Conservation (phyloP, 805 yeast species). For the Candida sakaeoensis region DNA sequence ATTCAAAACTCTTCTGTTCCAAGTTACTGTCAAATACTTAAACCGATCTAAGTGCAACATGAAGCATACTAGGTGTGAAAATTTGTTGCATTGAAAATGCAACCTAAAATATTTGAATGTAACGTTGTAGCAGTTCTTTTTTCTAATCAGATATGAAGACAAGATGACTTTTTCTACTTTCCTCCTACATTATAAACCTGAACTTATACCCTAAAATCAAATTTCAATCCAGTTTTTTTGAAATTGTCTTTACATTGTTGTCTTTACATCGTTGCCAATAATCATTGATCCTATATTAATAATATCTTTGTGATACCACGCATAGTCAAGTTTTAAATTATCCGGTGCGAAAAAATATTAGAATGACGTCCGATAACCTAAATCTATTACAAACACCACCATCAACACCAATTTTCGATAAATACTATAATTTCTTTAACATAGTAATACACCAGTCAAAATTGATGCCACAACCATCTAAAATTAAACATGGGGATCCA, state of each 20-base stretch:
- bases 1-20: too few relatives aligned
- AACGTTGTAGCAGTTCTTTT: not conserved
- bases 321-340: not conserved
- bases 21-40: too few relatives aligned
- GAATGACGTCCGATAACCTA: not conserved
- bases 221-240: too few relatives aligned
- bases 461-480: conserved; percentile 36
- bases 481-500: conserved; percentile 27
- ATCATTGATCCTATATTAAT: not conserved
- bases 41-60: too few relatives aligned
- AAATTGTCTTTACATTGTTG: too few relatives aligned
- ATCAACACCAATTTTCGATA: conserved; percentile 8
- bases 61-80: too few relatives aligned
- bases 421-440: conserved; percentile 8
- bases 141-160: not conserved
- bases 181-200: too few relatives aligned
- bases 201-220: too few relatives aligned
- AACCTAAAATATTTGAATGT: not conserved
- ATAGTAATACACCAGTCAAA: conserved; percentile 24
- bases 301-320: too few relatives aligned
- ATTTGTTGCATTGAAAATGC: not conserved
- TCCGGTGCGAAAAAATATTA: conserved; percentile 3
- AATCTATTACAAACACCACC: conserved; percentile 11
- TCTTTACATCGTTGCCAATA: not conserved
- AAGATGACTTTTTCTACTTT: too few relatives aligned